Evolutionary conservation across 805 yeast genomes (phyloP), one percentile per base, ranked within the genome.

Genomic region (Blastobotrys mokoenaii): DNA sequence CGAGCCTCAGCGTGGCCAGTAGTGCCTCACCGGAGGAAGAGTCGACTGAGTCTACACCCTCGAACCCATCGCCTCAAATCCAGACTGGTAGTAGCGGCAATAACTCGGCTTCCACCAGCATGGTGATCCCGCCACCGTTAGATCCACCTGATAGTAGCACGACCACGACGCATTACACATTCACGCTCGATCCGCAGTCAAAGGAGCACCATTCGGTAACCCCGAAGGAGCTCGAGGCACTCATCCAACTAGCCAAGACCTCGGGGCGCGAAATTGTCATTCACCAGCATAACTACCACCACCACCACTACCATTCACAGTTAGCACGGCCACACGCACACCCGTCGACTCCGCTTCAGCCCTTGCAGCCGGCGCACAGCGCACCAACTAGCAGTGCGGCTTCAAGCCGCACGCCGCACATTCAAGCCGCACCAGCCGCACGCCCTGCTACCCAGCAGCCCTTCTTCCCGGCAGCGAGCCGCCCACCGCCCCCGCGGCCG

Each of bases 271-370:
- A 56, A 45, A 51, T 87, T 11, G 80, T 87, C 3, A 75, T 87
- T 16, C 95, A 87, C 63, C 95, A 87, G 60, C 95, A 84, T 62
- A 85, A 85, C 59, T 88, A 84, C 62, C 81, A 82, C 62, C 70
- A 72, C 6, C 72, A 77, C 2, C 73, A 71, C 36, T 49, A 43
- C 37, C 29, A 40, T 32, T 30, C 45, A 30, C 44, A 12, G 37
- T 22, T 29, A 15, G 15, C 17, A 8, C 40, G 29, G 38, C 39
- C 27, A 8, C 43, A 18, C 17, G 43, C 25, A 11, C 45, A 33
- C 38, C 42, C 11, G 34, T n/a, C 18, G 33, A 14, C 12, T 27
- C 30, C 15, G 30, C 30, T 11, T 12, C 40, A 8, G 16, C 42
- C 25, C 22, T 15, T 4, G 32, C 18, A 5, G 14, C 41, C 14